These are phyloP conservation scores for Polymyxa betae DNA, from an alignment of 208 protist genomes.

Conservation along the genomic window DNA sequence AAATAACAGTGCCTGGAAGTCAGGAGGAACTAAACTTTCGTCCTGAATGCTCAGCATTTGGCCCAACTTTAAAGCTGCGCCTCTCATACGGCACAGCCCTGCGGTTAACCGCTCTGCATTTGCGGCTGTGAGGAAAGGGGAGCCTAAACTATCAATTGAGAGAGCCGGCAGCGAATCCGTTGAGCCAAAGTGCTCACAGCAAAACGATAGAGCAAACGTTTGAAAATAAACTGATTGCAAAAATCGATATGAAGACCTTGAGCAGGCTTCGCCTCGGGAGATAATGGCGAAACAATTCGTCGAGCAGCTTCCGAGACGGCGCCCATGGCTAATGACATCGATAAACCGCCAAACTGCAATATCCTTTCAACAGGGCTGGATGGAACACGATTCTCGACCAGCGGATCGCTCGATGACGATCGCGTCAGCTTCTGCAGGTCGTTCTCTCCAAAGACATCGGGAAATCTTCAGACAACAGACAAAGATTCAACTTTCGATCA, in stretches of 20 bases:
- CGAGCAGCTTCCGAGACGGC: conserved; percentile 25
- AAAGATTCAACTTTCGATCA: background rate
- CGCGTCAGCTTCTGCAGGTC: background rate
- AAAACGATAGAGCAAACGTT: no score
- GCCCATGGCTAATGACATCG: conserved; percentile 19
- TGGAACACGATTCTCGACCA: background rate
- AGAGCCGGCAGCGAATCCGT: no score
- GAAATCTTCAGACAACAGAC: background rate
- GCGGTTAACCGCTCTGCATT: conserved; percentile 43
- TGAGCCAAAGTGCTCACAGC: no score
- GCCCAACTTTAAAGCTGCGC: conserved; percentile 50
- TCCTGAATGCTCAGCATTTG: conserved; percentile 56
- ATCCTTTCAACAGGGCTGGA: background rate
- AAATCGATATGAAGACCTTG: no score
- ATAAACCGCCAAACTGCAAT: conserved; percentile 16
- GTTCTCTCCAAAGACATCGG: background rate
- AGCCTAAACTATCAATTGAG: conserved; percentile 20
- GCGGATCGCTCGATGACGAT: background rate
- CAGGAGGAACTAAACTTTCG: conserved; percentile 31
- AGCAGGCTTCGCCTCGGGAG: no score
- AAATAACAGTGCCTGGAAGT: background rate
- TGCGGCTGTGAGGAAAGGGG: conserved; percentile 12
- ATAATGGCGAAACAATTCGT: background rate
- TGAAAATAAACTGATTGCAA: no score
- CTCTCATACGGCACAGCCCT: conserved; percentile 57